Percentiles rank a stretch among this genome's conserved stretches.
phyloP scores from a whole-genome alignment of 2,329 filamentous ascomycete genomes.

The Ophiostoma triangulosporum region DNA sequence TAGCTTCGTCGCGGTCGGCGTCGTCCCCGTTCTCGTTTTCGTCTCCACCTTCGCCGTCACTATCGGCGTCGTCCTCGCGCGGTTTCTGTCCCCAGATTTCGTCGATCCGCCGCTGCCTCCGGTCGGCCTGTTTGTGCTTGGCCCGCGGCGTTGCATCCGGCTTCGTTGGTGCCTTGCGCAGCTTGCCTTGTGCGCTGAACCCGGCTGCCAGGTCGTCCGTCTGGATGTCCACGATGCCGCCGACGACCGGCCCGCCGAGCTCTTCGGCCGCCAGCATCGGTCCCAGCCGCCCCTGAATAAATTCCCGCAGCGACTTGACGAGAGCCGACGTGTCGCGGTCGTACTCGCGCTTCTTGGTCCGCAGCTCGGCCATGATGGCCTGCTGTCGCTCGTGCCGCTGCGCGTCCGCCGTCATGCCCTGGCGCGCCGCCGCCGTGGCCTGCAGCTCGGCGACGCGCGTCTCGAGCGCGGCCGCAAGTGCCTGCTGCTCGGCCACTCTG shows the following conservation, averaged over 20 bases:
- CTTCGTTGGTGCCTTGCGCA: constrained; percentile 29
- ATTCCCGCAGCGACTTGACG: constrained; percentile 50
- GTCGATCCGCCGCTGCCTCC: constrained; percentile 47
- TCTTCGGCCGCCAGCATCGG: constrained; percentile 72
- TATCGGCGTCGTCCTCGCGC: not conserved
- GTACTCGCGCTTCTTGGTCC: constrained; percentile 44
- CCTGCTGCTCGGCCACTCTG: constrained; percentile 39
- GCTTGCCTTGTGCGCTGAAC: constrained; percentile 46
- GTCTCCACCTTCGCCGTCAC: not conserved
- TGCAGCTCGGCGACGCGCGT: constrained; percentile 46
- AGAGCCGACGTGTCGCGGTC: constrained; percentile 47
- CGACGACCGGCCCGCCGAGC: constrained; percentile 69
- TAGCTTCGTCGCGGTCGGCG: constrained; percentile 29
- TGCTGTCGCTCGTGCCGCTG: constrained; percentile 48
- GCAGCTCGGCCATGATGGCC: constrained; percentile 48
- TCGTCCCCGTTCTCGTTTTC: not conserved
- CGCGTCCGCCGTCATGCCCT: constrained; percentile 44
- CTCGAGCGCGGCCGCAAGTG: constrained; percentile 39
- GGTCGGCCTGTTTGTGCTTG: constrained; percentile 24
- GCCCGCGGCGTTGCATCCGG: constrained; percentile 34
- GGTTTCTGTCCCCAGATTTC: constrained; percentile 42
- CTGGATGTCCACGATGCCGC: constrained; percentile 54
- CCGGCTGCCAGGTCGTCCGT: constrained; percentile 44
- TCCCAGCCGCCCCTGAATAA: constrained; percentile 58
- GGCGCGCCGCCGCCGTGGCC: constrained; percentile 37